Evolutionary conservation across 2,329 filamentous ascomycete species (phyloP).

Genomic region (Mariannaea elegans): DNA sequence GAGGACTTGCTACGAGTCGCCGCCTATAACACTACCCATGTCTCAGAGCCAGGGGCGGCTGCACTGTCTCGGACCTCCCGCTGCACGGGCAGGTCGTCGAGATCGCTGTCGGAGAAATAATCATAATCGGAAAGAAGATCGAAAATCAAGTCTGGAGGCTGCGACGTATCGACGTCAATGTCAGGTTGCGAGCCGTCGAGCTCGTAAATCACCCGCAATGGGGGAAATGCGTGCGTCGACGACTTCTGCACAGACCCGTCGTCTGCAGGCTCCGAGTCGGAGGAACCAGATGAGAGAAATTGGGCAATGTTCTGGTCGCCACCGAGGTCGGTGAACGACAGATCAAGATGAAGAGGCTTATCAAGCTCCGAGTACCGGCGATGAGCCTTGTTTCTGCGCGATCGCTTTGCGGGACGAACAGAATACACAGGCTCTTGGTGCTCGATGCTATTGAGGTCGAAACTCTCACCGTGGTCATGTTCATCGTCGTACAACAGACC

Average conservation of each 20-base stretch:
- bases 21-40: slow-evolving; percentile 56
- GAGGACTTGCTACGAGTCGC: slow-evolving; percentile 58
- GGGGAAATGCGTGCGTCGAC: slow-evolving; percentile 38
- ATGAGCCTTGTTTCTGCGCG: slow-evolving; percentile 38
- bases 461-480: slow-evolving; percentile 44
- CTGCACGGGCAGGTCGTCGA: slow-evolving; percentile 45
- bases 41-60: slow-evolving; percentile 42
- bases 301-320: slow-evolving; percentile 51
- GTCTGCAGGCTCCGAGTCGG: slow-evolving; percentile 24
- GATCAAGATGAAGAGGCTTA: slow-evolving; percentile 47
- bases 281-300: slow-evolving; percentile 42
- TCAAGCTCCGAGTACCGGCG: slow-evolving; percentile 34
- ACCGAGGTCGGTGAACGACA: slow-evolving; percentile 54
- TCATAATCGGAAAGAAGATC: slow-evolving; percentile 50
- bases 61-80: slow-evolving; percentile 42
- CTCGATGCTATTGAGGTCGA: slow-evolving; percentile 51
- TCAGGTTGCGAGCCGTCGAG: slow-evolving; percentile 44
- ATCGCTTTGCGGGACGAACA: slow-evolving; percentile 47
- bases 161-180: slow-evolving; percentile 47
- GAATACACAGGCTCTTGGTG: slow-evolving; percentile 50
- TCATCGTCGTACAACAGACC: slow-evolving; percentile 57
- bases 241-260: slow-evolving; percentile 25
- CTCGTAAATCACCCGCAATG: slow-evolving; percentile 53
- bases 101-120: slow-evolving; percentile 47
- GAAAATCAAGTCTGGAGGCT: slow-evolving; percentile 47